These are phyloP conservation scores for Citrus australasica DNA, from an alignment of 345 rosid species.

Conservation along the genomic window DNA sequence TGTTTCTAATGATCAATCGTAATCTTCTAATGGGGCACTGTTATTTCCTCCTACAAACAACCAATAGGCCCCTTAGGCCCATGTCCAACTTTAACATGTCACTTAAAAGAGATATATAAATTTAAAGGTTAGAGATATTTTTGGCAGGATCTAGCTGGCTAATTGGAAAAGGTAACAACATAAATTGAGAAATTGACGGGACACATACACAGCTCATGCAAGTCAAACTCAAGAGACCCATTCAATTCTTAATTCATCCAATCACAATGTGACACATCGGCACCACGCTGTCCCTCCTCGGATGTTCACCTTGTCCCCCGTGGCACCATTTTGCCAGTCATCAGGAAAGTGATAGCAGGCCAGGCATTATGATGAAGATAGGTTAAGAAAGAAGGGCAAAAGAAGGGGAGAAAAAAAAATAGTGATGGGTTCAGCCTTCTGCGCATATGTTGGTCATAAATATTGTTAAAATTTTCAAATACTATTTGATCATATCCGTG, in stretches of 20 bases:
- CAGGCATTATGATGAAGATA: not conserved
- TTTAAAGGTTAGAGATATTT: too few relatives aligned
- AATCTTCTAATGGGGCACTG: too few relatives aligned
- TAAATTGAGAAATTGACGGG: not conserved
- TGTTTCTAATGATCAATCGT: too few relatives aligned
- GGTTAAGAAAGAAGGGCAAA: too few relatives aligned
- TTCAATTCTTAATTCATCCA: not conserved
- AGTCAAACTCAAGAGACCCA: not conserved
- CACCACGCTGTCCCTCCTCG: not conserved
- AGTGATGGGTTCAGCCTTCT: too few relatives aligned
- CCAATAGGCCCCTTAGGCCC: too few relatives aligned
- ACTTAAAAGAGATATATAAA: too few relatives aligned
- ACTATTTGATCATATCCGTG: not conserved
- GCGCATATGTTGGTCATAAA: not conserved
- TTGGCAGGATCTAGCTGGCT: too few relatives aligned
- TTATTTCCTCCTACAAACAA: too few relatives aligned
- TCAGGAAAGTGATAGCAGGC: constrained; percentile 13
- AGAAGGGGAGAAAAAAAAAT: too few relatives aligned
- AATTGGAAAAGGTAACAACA: not conserved
- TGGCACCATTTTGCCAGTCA: constrained; percentile 6
- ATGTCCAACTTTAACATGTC: too few relatives aligned
- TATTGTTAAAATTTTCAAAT: not conserved
- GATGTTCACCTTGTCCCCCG: not conserved
- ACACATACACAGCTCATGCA: not conserved
- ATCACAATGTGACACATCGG: not conserved